Base-by-base conservation (phyloP, 2,329 filamentous ascomycete genomes). In the Torrubiella hemipterigena region DNA sequence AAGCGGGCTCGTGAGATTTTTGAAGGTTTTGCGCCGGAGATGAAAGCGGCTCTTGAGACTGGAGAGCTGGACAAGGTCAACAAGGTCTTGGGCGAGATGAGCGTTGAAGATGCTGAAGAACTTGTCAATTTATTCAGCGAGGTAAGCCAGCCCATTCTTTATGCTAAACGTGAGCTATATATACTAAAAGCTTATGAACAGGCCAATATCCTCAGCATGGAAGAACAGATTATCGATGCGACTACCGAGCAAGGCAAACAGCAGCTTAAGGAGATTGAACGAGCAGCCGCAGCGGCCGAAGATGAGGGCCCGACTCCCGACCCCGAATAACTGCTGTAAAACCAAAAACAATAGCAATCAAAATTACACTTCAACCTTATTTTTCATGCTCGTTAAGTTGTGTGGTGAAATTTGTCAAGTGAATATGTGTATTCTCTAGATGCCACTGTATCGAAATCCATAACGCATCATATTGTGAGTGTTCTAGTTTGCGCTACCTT, bases 161-260 rank as follows among this genome's bases (percentile, higher is more conserved):
- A n/a, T n/a, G n/a, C n/a, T n/a, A n/a, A n/a, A n/a, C n/a, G n/a
- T 28, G n/a, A 33, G 27, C 17, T n/a, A 22, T 21, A n/a, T n/a
- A n/a, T n/a, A n/a, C n/a, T n/a, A n/a, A 43, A 50, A 37, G 17
- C n/a, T 17, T 31, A 23, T 31, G 32, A 20, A 31, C 40, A 78
- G 60, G 85, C 85, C 12, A 84, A 83, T 22, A 89, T 95, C 65
- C 58, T 98, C 42, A 94, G 83, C 52, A 55, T 98, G 30, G 86
- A 96, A 53, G 78, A 94, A 49, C 78, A 93, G 30, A 85, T 98
- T 31, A 93, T 98, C 43, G 91, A 98, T 58, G 84, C 86, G 2
- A 98, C 86, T 27, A 93, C 89, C 3, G 79, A 86, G 49, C 78
- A 91, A 51, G 87, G 87, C 4, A 71, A 79, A 62, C 73, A 77